Evolutionary conservation across 495 filamentous ascomycete genomes (phyloP).

Genomic region (Aspergillus hancockii): DNA sequence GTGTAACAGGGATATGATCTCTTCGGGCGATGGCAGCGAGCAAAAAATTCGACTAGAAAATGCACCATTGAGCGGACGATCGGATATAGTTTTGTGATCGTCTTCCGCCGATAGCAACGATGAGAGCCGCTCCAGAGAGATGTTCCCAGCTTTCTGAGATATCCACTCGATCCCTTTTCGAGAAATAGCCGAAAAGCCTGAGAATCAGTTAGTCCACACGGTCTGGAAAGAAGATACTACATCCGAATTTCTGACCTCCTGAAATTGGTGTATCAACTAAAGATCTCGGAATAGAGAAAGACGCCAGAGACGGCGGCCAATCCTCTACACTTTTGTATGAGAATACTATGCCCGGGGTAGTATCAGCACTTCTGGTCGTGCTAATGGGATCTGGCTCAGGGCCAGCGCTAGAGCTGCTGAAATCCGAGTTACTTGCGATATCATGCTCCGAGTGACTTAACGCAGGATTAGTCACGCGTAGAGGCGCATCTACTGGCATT

Average conservation of each 20-base stretch:
- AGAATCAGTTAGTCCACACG: not conserved
- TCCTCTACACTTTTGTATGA: not conserved
- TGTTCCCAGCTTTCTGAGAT: slow-evolving; percentile 10
- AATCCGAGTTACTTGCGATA: not conserved
- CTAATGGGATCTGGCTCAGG: not conserved
- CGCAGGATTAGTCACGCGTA: not conserved
- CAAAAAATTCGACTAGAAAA: slow-evolving; percentile 15
- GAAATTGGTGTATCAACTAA: slow-evolving; percentile 8
- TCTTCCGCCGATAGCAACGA: not conserved
- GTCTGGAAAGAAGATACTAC: not conserved
- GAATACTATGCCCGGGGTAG: not conserved
- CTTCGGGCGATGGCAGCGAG: slow-evolving; percentile 19
- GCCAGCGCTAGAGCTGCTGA: not conserved
- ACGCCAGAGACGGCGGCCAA: slow-evolving; percentile 1
- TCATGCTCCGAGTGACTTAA: not conserved
- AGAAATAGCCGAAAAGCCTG: slow-evolving; percentile 17
- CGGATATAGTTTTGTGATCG: not conserved
- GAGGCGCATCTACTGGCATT: not conserved
- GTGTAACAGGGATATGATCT: slow-evolving; percentile 11
- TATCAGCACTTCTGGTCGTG: not conserved
- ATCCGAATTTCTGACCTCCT: slow-evolving; percentile 8
- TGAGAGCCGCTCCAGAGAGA: not conserved
- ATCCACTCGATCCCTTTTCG: slow-evolving; percentile 21
- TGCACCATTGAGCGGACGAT: slow-evolving; percentile 1
- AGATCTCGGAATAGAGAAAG: slow-evolving; percentile 18